A percentile compares a stretch with the other conserved stretches of the same genome.
Evolutionary conservation across 2,329 filamentous ascomycete genomes (phyloP).

Genomic region (Trichothecium roseum): DNA sequence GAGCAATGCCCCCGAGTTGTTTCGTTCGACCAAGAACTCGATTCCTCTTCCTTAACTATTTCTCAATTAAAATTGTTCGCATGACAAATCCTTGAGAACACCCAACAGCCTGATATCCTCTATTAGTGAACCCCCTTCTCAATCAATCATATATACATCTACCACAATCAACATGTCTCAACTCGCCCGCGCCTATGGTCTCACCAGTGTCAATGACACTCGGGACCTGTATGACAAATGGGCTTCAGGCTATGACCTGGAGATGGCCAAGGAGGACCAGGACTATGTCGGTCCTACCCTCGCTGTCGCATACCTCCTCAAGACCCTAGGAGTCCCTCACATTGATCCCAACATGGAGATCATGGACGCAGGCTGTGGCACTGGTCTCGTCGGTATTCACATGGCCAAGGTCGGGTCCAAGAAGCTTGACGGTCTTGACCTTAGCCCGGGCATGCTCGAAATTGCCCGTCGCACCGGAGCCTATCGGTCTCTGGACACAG

Average conservation of each 20-base stretch:
- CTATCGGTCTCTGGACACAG: conserved; percentile 32
- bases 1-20: too few species aligned
- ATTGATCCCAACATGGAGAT: conserved; percentile 20
- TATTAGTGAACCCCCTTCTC: too few species aligned
- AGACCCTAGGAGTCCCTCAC: conserved; percentile 13
- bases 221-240: conserved; percentile 24
- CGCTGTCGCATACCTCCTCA: conserved; percentile 22
- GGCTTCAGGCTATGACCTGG: conserved; percentile 23
- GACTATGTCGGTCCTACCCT: conserved; percentile 30
- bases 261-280: conserved; percentile 22
- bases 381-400: conserved; percentile 38
- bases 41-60: too few species aligned
- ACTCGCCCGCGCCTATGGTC: conserved; percentile 15
- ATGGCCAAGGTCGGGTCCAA: conserved; percentile 30
- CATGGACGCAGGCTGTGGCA: conserved; percentile 46
- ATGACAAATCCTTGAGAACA: not conserved
- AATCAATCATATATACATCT: too few species aligned
- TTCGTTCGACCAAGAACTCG: too few species aligned
- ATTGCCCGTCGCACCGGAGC: conserved; percentile 35
- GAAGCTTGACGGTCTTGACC: conserved; percentile 41
- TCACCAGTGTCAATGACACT: conserved; percentile 14
- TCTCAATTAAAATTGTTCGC: not conserved
- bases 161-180: conserved; percentile 14
- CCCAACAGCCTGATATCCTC: not conserved
- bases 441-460: conserved; percentile 41